A percentile compares a stretch with the other conserved stretches of the same genome.
Evolutionary conservation across 2,329 filamentous ascomycete species (phyloP).

Genomic region (Zymoseptoria crescenta): DNA sequence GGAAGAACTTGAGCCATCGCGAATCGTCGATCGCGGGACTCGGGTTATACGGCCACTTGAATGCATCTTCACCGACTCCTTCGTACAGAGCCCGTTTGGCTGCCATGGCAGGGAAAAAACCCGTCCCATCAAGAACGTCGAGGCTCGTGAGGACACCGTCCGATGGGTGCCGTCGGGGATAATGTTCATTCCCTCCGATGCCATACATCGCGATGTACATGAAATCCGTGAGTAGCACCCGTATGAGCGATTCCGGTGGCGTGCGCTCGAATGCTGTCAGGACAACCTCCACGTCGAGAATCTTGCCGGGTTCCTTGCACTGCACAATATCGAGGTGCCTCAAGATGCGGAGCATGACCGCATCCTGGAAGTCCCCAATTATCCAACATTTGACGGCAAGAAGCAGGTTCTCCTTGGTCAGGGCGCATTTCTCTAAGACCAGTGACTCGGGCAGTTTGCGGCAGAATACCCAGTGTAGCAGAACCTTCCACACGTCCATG

Average conservation of each 20-base stretch:
- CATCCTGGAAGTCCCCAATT: conserved; percentile 5
- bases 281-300: background rate
- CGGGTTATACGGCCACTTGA: background rate
- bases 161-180: background rate
- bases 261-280: background rate
- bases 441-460: background rate
- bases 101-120: background rate
- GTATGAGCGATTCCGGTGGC: background rate
- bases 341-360: conserved; percentile 1
- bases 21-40: background rate
- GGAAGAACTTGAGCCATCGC: background rate
- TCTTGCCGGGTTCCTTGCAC: background rate
- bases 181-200: background rate
- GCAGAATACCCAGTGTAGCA: conserved; percentile 4
- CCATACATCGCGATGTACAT: background rate
- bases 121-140: background rate
- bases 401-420: background rate
- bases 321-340: background rate
- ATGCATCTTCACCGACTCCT: background rate
- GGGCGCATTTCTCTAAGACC: too few species aligned
- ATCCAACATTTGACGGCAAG: conserved; percentile 4
- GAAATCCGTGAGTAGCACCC: background rate
- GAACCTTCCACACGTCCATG: conserved; percentile 2
- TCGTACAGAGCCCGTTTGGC: background rate
- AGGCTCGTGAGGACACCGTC: background rate